Percentiles rank a stretch among this genome's conserved stretches.
These are phyloP conservation scores for Dovyalis caffra DNA, from an alignment of 345 rosid species.

Conservation along the genomic window DNA sequence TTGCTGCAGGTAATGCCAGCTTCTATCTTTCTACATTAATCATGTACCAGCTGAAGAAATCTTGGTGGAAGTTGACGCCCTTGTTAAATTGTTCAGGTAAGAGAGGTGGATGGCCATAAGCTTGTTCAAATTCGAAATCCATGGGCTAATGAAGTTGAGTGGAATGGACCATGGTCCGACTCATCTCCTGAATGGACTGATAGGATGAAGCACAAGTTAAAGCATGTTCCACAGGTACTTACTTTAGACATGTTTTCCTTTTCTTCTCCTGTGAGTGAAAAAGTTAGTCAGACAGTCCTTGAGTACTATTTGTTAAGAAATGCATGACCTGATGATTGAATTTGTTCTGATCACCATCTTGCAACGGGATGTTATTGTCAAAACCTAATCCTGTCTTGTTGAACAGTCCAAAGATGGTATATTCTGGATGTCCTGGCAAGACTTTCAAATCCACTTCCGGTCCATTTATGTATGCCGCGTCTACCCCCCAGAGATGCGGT, in stretches of 20 bases:
- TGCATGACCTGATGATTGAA: slow-evolving; percentile 1
- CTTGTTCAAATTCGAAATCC: slow-evolving; percentile 98
- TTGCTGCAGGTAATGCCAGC: slow-evolving; percentile 67
- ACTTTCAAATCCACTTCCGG: slow-evolving; percentile 97
- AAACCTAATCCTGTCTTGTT: slow-evolving; percentile 23
- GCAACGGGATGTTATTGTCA: background rate
- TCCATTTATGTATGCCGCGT: slow-evolving; percentile 99
- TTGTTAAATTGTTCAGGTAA: slow-evolving; percentile 50
- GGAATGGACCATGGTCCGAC: slow-evolving; percentile 99
- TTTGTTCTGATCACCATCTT: slow-evolving; percentile 5
- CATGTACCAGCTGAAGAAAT: background rate
- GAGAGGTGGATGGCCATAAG: slow-evolving; percentile 98
- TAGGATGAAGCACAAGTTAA: slow-evolving; percentile 96
- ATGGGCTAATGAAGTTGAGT: slow-evolving; percentile 99
- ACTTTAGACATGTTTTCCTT: background rate
- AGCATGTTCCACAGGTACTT: slow-evolving; percentile 82
- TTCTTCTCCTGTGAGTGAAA: background rate
- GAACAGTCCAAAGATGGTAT: slow-evolving; percentile 97
- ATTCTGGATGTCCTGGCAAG: slow-evolving; percentile 99
- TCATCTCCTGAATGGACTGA: slow-evolving; percentile 96
- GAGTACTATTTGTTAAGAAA: background rate
- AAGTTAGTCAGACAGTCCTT: background rate
- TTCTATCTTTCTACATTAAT: slow-evolving; percentile 4
- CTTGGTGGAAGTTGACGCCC: background rate
- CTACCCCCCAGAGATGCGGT: slow-evolving; percentile 96